Conservation (phyloP, 169 alveolate species). For the Plasmodium sp. region DNA sequence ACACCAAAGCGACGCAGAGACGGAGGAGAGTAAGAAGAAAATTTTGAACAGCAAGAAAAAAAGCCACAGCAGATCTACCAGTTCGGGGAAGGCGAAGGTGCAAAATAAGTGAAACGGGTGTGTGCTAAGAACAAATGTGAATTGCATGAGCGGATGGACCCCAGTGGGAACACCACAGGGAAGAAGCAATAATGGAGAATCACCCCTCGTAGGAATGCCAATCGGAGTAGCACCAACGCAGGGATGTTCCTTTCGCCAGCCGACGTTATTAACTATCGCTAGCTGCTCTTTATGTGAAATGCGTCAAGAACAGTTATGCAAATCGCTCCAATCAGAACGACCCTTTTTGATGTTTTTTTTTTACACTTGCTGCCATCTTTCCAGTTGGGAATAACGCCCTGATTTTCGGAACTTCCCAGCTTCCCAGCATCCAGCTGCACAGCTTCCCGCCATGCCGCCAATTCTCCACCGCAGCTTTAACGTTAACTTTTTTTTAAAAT, state of each 20-base stretch:
- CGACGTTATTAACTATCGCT: neutral
- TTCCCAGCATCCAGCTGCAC: neutral
- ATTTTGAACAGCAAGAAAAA: neutral
- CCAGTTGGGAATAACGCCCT: neutral
- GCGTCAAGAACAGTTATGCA: neutral
- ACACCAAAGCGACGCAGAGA: constrained; percentile 34
- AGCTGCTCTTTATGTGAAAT: neutral
- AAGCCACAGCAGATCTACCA: neutral
- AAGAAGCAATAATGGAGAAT: neutral
- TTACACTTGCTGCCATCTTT: neutral
- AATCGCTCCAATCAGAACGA: neutral
- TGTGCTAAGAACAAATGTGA: neutral
- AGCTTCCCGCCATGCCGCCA: neutral
- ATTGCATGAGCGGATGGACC: neutral
- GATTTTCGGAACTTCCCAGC: neutral
- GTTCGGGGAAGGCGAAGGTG: neutral
- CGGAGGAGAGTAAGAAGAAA: constrained; percentile 9
- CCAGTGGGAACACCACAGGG: neutral
- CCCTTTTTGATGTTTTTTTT: neutral
- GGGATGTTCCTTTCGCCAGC: neutral
- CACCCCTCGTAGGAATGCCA: neutral
- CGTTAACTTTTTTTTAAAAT: neutral
- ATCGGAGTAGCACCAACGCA: neutral
- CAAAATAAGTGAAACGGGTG: neutral
- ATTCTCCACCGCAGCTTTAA: neutral